These are phyloP conservation scores for Fusarium denticulatum DNA, from an alignment of 2,329 filamentous ascomycete genomes.

Conservation along the genomic window DNA sequence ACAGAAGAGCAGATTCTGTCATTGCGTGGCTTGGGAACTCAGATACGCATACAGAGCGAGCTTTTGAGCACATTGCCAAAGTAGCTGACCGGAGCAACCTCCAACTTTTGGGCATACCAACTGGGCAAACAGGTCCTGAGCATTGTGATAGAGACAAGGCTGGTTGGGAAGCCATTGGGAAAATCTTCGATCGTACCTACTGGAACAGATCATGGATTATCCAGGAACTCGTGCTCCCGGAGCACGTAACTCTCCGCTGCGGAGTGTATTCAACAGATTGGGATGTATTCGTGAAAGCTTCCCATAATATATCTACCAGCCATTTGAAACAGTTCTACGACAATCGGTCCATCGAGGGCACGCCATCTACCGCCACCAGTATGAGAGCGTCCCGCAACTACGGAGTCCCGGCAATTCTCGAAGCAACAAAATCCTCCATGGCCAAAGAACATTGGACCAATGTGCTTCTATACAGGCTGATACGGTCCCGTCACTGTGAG, in stretches of 20 bases:
- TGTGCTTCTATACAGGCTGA: background rate
- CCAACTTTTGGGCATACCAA: background rate
- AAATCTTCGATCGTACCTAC: background rate
- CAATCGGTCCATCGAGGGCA: background rate
- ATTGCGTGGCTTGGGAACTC: background rate
- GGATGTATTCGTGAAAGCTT: background rate
- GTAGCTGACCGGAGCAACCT: background rate
- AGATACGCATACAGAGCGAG: background rate
- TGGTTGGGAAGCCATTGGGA: background rate
- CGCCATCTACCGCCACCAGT: fast-evolving
- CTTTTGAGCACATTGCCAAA: background rate
- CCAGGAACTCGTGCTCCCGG: background rate
- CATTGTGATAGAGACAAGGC: background rate
- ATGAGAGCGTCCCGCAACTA: background rate
- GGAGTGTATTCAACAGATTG: background rate
- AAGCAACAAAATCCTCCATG: background rate
- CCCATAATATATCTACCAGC: background rate
- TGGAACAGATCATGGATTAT: background rate
- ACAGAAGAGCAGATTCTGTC: background rate
- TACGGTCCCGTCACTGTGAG: background rate
- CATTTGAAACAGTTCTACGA: background rate
- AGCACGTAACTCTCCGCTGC: background rate
- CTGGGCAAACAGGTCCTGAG: fast-evolving
- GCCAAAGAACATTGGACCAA: background rate
- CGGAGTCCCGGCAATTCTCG: background rate